Evolutionary conservation across 768 basidiomycete species (phyloP).

Genomic region (Dioszegia crocea): DNA sequence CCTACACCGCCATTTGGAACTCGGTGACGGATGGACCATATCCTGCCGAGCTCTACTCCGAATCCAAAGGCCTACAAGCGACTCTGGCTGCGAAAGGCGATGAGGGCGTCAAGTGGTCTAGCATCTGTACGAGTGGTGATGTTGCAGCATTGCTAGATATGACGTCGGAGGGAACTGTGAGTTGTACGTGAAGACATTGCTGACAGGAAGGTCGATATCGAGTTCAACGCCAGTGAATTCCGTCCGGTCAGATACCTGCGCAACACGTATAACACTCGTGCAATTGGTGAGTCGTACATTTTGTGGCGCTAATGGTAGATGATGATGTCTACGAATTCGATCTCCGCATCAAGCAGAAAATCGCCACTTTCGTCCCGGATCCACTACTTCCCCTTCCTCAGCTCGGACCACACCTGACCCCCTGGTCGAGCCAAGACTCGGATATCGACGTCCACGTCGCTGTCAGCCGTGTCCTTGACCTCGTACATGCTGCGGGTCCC

Average conservation of each 20-base stretch:
- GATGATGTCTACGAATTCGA: conserved; percentile 42
- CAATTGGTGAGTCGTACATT: conserved; percentile 17
- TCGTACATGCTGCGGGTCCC: conserved; percentile 19
- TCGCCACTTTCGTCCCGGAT: neutral
- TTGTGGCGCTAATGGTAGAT: conserved; percentile 15
- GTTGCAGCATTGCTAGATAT: conserved; percentile 69
- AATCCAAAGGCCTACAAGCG: conserved; percentile 65
- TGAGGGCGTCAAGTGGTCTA: conserved; percentile 70
- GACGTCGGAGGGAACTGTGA: conserved; percentile 74
- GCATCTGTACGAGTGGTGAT: conserved; percentile 68
- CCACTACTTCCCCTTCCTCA: conserved; percentile 2
- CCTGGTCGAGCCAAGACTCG: neutral
- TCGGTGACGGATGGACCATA: conserved; percentile 65
- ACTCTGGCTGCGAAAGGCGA: conserved; percentile 54
- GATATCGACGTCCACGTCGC: neutral
- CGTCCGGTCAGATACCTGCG: conserved; percentile 58
- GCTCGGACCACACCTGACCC: neutral
- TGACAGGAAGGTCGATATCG: conserved; percentile 62
- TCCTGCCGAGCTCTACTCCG: conserved; percentile 63
- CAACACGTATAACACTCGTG: conserved; percentile 65
- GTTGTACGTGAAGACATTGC: conserved; percentile 11
- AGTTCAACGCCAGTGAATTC: conserved; percentile 63
- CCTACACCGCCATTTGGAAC: conserved; percentile 51
- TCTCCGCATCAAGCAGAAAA: conserved; percentile 9
- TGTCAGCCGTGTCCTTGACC: conserved; percentile 1